Evolutionary conservation across 495 filamentous ascomycete species (phyloP), one percentile per base, ranked within the genome.

Genomic region (Pyrenula aspistea): DNA sequence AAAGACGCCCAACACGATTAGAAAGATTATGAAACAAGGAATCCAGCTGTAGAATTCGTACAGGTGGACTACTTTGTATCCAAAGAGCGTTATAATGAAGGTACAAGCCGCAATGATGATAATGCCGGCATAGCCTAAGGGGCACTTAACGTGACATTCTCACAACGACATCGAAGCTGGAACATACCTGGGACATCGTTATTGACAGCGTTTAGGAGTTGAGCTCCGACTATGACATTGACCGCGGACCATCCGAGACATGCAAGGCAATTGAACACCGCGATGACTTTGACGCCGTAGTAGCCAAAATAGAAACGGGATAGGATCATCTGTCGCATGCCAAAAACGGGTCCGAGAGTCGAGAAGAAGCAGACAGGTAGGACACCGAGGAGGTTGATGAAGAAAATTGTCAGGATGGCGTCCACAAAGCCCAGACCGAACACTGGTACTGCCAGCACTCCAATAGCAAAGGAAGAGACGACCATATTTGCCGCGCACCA

Each of bases 401-500:
- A 89, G 49, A 92, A 62, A 57, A 87, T 83, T 19, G 83, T 82
- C 53, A 94, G 73, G 42, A 88, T 82, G n/a, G 82, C 81, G 61
- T 92, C 88, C 50, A 87, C 74, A 60, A 89, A 91, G 21, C 86
- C 84, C 12, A 92, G 76, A 22, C 68, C 58, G 68, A 88, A 92
- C 51, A 85, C 68, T 0, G 81, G 77, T 36, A 82, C 72, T n/a
- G 76, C 83, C 2, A 92, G 74, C 2, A 84, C 83, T 55, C 88
- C 89, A 58, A 94, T 83, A 25, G 88, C 87, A 62, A 94, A 92
- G 12, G 87, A 85, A 42, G 83, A 84, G 51, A 91, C 83, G 54
- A 89, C 85, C 84, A 92, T 86, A 69, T 92, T 92, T 58, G 86
- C 85, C 0, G 87, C 85, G 53, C 90, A 67, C 88, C 89, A 92